Percentiles rank a stretch among this genome's conserved stretches.
Conservation (phyloP, 345 rosid species). For the Carallia brachiata region DNA sequence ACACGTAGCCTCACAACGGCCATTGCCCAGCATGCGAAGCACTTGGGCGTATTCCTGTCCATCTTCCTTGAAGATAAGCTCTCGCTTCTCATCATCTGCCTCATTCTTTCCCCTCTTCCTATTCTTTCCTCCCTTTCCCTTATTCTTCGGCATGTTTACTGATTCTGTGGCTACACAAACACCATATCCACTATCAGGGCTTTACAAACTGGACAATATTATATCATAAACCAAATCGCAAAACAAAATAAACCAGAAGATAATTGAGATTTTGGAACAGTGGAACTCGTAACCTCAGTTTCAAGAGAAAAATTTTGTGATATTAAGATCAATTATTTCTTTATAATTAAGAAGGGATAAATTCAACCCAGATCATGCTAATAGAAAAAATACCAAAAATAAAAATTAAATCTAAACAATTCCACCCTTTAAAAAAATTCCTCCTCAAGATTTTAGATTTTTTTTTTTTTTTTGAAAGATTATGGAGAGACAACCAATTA, state of each 20-base stretch:
- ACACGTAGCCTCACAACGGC: conserved; percentile 69
- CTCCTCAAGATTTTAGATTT: not conserved
- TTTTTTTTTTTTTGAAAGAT: too few relatives aligned
- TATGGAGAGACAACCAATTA: too few relatives aligned
- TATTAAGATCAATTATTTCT: too few relatives aligned
- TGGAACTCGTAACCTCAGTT: too few relatives aligned
- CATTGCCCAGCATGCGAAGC: conserved; percentile 75
- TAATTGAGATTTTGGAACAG: too few relatives aligned
- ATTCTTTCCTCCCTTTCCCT: conserved; percentile 90
- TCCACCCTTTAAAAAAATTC: not conserved
- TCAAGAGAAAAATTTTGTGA: too few relatives aligned
- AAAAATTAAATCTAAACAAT: not conserved
- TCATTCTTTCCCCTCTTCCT: conserved; percentile 86
- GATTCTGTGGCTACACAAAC: conserved; percentile 10
- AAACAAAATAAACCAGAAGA: too few relatives aligned
- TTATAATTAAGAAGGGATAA: too few relatives aligned
- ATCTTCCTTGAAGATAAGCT: conserved; percentile 74
- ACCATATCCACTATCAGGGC: conserved; percentile 3
- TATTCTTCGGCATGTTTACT: conserved; percentile 68
- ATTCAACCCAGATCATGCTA: too few relatives aligned
- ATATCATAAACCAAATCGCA: too few relatives aligned
- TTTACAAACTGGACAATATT: too few relatives aligned
- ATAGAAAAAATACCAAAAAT: too few relatives aligned
- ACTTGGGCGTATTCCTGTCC: conserved; percentile 78
- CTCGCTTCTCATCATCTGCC: conserved; percentile 76